A percentile compares a stretch with the other conserved stretches of the same genome.
phyloP scores from a whole-genome alignment of 2,329 filamentous ascomycete species.

The Xylaria arbuscula region DNA sequence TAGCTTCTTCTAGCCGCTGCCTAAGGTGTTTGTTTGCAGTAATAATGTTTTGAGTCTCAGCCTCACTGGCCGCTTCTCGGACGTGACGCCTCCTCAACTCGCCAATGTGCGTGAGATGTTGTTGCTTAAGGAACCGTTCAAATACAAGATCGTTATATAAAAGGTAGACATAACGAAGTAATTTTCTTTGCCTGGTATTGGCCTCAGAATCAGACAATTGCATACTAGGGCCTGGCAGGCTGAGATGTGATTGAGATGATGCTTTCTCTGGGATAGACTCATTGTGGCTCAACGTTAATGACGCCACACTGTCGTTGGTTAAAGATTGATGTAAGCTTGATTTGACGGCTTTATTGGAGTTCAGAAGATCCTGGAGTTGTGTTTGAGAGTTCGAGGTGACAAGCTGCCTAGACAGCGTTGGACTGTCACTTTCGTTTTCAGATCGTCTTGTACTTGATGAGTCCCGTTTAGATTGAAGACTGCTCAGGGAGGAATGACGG shows the following conservation, averaged over 20 bases:
- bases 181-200: slow-evolving; percentile 56
- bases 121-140: slow-evolving; percentile 84
- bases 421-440: slow-evolving; percentile 65
- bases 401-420: slow-evolving; percentile 67
- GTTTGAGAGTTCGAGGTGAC: slow-evolving; percentile 62
- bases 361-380: slow-evolving; percentile 69
- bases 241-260: slow-evolving; percentile 47
- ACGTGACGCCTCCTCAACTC: slow-evolving; percentile 80
- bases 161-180: slow-evolving; percentile 80
- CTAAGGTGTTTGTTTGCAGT: slow-evolving; percentile 80
- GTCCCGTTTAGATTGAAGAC: slow-evolving; percentile 61
- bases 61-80: slow-evolving; percentile 80
- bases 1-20: slow-evolving; percentile 77
- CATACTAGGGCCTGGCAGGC: slow-evolving; percentile 44
- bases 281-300: slow-evolving; percentile 63
- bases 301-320: slow-evolving; percentile 68
- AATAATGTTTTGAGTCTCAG: slow-evolving; percentile 83
- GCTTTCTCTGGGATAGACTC: slow-evolving; percentile 58
- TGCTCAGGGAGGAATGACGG: slow-evolving; percentile 63
- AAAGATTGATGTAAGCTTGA: slow-evolving; percentile 65
- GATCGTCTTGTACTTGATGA: slow-evolving; percentile 57
- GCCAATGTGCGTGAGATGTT: slow-evolving; percentile 84
- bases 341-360: slow-evolving; percentile 69
- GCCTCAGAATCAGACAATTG: slow-evolving; percentile 41
- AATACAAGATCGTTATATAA: slow-evolving; percentile 85